Conservation (phyloP, 371 early-diverging fungal species). For the Mortierella sp. region DNA sequence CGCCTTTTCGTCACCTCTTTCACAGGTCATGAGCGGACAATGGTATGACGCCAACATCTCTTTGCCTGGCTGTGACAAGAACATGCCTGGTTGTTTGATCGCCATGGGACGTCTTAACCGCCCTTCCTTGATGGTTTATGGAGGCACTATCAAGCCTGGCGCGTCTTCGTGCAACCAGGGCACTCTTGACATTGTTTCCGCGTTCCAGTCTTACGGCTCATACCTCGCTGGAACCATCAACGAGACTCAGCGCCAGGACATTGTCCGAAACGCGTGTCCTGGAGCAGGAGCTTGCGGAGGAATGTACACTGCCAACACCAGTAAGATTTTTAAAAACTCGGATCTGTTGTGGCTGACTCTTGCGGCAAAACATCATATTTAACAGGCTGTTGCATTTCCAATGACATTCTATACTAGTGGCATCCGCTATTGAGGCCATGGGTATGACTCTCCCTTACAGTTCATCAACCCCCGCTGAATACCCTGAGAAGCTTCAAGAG, state of each 20-base stretch:
- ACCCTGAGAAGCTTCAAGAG: constrained; percentile 88
- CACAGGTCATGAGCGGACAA: constrained; percentile 88
- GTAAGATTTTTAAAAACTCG: no score
- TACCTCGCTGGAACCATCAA: constrained; percentile 89
- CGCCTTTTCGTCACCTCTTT: not conserved
- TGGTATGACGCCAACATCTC: constrained; percentile 98
- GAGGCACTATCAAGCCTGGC: constrained; percentile 90
- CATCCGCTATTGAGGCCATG: constrained; percentile 95
- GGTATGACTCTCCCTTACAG: constrained; percentile 96
- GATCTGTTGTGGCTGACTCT: constrained; percentile 19
- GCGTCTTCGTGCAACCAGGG: constrained; percentile 71
- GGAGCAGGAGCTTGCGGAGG: constrained; percentile 98
- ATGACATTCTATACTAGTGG: constrained; percentile 68
- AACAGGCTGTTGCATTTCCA: no score
- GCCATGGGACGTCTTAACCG: constrained; percentile 96
- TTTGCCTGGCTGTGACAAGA: constrained; percentile 96
- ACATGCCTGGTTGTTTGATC: constrained; percentile 98
- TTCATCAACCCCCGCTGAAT: constrained; percentile 90
- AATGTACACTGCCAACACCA: constrained; percentile 98
- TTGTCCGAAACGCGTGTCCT: constrained; percentile 92
- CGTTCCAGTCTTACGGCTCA: constrained; percentile 96
- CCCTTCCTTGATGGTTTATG: constrained; percentile 95
- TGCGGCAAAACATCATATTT: no score
- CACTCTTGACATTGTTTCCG: constrained; percentile 91
- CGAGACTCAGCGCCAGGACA: constrained; percentile 86